phyloP scores from a whole-genome alignment of 1,139 yeast species.

The Zhuliangozyma blackwelliae region DNA sequence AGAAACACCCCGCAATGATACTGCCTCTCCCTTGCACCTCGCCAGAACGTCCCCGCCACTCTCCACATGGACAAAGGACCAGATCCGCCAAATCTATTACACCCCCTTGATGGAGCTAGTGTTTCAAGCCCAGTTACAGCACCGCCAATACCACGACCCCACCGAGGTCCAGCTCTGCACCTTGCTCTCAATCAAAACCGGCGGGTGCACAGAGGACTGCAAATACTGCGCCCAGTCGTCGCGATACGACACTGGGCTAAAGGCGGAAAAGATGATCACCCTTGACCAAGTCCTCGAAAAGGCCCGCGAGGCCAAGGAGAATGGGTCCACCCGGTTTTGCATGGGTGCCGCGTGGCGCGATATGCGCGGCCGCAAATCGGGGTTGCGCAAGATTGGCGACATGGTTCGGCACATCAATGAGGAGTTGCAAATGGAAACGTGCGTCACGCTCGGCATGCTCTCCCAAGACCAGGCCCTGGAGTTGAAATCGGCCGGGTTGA shows the following conservation, averaged over 20 bases:
- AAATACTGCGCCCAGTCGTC: slow-evolving; percentile 77
- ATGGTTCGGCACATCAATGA: slow-evolving; percentile 62
- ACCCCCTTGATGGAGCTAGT: slow-evolving; percentile 65
- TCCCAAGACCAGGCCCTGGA: slow-evolving; percentile 55
- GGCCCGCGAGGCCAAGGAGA: slow-evolving; percentile 61
- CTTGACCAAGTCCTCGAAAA: slow-evolving; percentile 60
- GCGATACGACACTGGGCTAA: slow-evolving; percentile 62
- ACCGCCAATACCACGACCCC: slow-evolving; percentile 65
- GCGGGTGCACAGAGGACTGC: slow-evolving; percentile 82
- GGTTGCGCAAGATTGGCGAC: slow-evolving; percentile 54
- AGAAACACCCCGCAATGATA: too few relatives aligned
- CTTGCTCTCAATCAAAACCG: slow-evolving; percentile 67
- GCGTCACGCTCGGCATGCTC: slow-evolving; percentile 80
- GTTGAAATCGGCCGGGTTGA: slow-evolving; percentile 65
- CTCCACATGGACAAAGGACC: slow-evolving; percentile 57
- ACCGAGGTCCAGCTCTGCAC: slow-evolving; percentile 72
- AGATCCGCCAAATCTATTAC: slow-evolving; percentile 55
- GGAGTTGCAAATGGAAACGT: slow-evolving; percentile 67
- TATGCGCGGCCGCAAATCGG: slow-evolving; percentile 73
- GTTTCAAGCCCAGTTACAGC: slow-evolving; percentile 60
- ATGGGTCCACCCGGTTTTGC: slow-evolving; percentile 76
- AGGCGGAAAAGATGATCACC: slow-evolving; percentile 61
- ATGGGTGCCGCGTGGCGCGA: slow-evolving; percentile 92
- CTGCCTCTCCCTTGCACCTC: slow-evolving; percentile 2
- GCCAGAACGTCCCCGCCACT: slow-evolving; percentile 26